Conservation (phyloP, 352 stramenopile genomes). For the Globisporangium nodosum region DNA sequence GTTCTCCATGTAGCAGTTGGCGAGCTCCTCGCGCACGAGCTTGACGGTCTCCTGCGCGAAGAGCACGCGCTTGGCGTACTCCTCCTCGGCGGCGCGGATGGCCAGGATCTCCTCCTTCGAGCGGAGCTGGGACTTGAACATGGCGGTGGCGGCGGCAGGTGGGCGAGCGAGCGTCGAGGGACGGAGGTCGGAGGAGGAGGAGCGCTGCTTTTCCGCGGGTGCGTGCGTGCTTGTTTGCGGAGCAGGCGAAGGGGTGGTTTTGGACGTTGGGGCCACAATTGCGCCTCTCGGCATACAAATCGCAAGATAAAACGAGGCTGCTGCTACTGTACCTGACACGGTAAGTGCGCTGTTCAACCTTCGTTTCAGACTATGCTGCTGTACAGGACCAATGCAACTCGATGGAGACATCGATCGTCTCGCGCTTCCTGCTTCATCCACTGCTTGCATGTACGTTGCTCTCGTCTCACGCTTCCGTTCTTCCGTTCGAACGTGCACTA, state of each 20-base stretch:
- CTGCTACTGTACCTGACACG: not conserved
- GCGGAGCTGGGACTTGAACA: constrained; percentile 71
- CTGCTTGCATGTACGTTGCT: not conserved
- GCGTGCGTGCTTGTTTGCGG: not conserved
- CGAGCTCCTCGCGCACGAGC: constrained; percentile 81
- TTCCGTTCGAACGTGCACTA: not conserved
- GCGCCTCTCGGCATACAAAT: constrained; percentile 13
- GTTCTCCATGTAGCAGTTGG: constrained; percentile 85
- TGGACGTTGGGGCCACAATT: constrained; percentile 15
- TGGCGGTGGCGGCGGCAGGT: not conserved
- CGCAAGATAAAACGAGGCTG: constrained; percentile 6
- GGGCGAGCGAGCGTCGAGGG: not conserved
- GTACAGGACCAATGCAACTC: not conserved
- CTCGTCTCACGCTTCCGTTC: not conserved
- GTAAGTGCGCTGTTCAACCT: constrained; percentile 10
- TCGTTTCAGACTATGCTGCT: not conserved
- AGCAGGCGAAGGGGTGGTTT: constrained; percentile 8
- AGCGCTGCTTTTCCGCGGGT: constrained; percentile 11
- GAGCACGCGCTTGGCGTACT: constrained; percentile 70
- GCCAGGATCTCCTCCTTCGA: constrained; percentile 82
- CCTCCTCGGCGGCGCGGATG: constrained; percentile 65
- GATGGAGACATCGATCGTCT: no score
- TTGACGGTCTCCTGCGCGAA: constrained; percentile 79
- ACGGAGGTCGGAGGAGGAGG: not conserved
- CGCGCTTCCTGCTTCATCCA: not conserved